A percentile compares a stretch with the other conserved stretches of the same genome.
These are phyloP conservation scores for Aechmea fasciata DNA, from an alignment of 176 grass and related monocot genomes.

Conservation along the genomic window DNA sequence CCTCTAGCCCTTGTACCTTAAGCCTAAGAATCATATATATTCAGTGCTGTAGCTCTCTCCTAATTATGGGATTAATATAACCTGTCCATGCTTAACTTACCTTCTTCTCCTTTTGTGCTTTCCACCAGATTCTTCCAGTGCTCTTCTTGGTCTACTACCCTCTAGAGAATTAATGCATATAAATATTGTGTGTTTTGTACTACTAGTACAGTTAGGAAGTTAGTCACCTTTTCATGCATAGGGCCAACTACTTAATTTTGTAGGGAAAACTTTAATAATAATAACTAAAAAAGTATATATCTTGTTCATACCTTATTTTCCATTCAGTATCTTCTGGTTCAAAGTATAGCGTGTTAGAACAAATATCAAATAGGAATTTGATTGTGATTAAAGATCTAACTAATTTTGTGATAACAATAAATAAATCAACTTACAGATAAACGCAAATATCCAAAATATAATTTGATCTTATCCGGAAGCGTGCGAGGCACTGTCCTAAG, in stretches of 20 bases:
- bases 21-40: conserved; percentile 30
- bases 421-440: too few species aligned
- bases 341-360: too few species aligned
- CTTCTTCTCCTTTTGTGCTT: conserved; percentile 31
- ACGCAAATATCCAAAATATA: too few species aligned
- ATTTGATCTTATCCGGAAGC: too few species aligned
- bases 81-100: conserved; percentile 21
- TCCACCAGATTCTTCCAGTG: conserved; percentile 9
- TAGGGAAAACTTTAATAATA: too few species aligned
- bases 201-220: background rate
- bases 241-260: background rate
- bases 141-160: background rate
- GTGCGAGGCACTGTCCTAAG: too few species aligned
- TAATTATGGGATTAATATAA: conserved; percentile 16
- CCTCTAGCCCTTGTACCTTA: conserved; percentile 31
- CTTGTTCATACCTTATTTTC: too few species aligned
- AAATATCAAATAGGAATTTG: too few species aligned
- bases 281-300: too few species aligned
- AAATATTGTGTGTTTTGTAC: conserved; percentile 3
- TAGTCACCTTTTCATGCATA: conserved; percentile 9
- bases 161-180: background rate
- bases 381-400: too few species aligned
- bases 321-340: too few species aligned
- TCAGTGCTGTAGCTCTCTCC: conserved; percentile 14
- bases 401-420: too few species aligned